Conservation (phyloP, 495 filamentous ascomycete species). For the Trichocladium antarcticum region DNA sequence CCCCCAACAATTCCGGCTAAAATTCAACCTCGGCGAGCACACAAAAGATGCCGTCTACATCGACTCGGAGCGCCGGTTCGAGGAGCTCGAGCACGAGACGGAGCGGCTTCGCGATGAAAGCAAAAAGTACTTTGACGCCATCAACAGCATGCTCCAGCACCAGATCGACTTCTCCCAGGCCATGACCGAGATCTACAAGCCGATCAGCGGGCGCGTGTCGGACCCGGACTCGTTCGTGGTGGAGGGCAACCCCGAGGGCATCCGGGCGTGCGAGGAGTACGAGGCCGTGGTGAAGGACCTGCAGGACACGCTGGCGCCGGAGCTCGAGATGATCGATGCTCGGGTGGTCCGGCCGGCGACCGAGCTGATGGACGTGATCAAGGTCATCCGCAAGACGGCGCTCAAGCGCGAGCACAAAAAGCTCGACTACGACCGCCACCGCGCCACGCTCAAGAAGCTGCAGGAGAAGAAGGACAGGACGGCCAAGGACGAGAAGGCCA, state of each 20-base stretch:
- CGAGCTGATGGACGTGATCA: conserved; percentile 89
- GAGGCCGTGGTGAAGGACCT: conserved; percentile 83
- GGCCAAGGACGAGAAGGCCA: conserved; percentile 91
- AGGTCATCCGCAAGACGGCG: conserved; percentile 79
- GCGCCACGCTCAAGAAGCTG: conserved; percentile 74
- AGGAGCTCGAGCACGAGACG: conserved; percentile 89
- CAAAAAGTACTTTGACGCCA: conserved; percentile 90
- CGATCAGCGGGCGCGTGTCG: conserved; percentile 89
- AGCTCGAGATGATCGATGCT: conserved; percentile 94
- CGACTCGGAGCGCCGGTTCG: conserved; percentile 87
- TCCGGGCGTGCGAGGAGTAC: conserved; percentile 92
- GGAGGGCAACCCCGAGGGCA: conserved; percentile 89
- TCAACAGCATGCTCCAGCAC: conserved; percentile 95
- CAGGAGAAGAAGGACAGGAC: conserved; percentile 96
- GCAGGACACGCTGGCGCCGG: conserved; percentile 75
- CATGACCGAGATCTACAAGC: conserved; percentile 92
- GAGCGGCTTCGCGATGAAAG: conserved; percentile 93
- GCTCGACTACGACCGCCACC: conserved; percentile 85
- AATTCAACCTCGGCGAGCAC: conserved; percentile 88
- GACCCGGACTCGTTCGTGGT: conserved; percentile 73
- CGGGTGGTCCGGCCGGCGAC: conserved; percentile 89
- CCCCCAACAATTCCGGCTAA: conserved; percentile 80
- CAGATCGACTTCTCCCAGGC: conserved; percentile 98
- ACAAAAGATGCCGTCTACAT: conserved; percentile 90
- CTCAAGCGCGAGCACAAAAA: conserved; percentile 94